Conservation (phyloP, 495 filamentous ascomycete species). For the Halenospora varia region DNA sequence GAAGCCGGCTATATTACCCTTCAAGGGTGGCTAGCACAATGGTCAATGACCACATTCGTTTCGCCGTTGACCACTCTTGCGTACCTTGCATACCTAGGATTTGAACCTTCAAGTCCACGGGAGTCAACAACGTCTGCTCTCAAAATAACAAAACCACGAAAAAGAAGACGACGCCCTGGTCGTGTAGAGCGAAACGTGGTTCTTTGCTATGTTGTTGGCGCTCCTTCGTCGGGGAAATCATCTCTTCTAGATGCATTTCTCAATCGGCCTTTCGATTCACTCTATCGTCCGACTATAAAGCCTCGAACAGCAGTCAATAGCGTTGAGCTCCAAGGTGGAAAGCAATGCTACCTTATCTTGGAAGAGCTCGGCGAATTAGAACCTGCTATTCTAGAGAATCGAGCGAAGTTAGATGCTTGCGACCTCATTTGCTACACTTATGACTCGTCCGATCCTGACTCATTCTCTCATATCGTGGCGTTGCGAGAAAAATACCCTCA, state of each 20-base stretch:
- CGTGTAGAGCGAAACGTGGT: slow-evolving; percentile 95
- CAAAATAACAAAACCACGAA: slow-evolving; percentile 87
- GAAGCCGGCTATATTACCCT: slow-evolving; percentile 94
- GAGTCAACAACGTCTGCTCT: slow-evolving; percentile 75
- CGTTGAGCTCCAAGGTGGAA: slow-evolving; percentile 91
- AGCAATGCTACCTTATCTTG: slow-evolving; percentile 94
- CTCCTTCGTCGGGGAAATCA: slow-evolving; percentile 79
- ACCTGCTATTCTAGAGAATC: slow-evolving; percentile 88
- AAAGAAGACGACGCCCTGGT: slow-evolving; percentile 71
- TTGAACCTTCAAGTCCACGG: slow-evolving; percentile 61
- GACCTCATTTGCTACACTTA: slow-evolving; percentile 95
- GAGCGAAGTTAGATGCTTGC: slow-evolving; percentile 84
- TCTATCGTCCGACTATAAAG: slow-evolving; percentile 94
- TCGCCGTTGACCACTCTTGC: slow-evolving; percentile 92
- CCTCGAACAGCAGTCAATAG: slow-evolving; percentile 91
- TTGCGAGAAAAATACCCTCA: slow-evolving; percentile 74
- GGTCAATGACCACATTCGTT: slow-evolving; percentile 99
- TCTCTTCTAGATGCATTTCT: slow-evolving; percentile 87
- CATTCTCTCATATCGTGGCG: slow-evolving; percentile 84
- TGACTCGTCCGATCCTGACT: slow-evolving; percentile 93
- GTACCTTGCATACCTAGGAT: slow-evolving; percentile 93
- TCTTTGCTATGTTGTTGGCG: slow-evolving; percentile 88
- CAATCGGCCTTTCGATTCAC: slow-evolving; percentile 75
- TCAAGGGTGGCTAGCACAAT: slow-evolving; percentile 97
- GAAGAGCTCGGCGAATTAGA: slow-evolving; percentile 96